phyloP scores from a whole-genome alignment of 768 basidiomycete genomes.

The Daedaleopsis nitida region DNA sequence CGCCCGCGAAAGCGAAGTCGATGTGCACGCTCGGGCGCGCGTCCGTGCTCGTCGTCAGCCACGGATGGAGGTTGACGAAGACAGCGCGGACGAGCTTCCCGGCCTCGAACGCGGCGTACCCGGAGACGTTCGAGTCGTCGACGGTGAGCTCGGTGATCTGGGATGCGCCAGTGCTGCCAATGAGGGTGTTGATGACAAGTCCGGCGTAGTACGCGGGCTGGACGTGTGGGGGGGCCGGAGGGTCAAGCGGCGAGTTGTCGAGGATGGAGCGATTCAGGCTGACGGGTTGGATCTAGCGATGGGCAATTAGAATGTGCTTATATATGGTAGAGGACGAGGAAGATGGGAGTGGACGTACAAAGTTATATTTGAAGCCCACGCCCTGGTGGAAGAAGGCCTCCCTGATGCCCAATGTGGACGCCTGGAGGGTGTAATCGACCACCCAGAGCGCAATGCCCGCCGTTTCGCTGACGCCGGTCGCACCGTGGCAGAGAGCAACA shows the following conservation, averaged over 20 bases:
- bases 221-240: slow-evolving; percentile 58
- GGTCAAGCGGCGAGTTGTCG: slow-evolving; percentile 52
- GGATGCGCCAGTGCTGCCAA: slow-evolving; percentile 46
- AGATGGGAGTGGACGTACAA: slow-evolving; percentile 37
- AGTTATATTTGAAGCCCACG: slow-evolving; percentile 70
- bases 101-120: slow-evolving; percentile 63
- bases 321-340: too few relatives aligned
- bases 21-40: slow-evolving; percentile 41
- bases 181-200: slow-evolving; percentile 59
- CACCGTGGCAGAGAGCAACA: slow-evolving; percentile 42
- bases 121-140: slow-evolving; percentile 50
- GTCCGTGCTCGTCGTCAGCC: slow-evolving; percentile 35
- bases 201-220: slow-evolving; percentile 70
- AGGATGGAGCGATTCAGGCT: slow-evolving; percentile 58
- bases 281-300: slow-evolving; percentile 59
- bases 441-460: slow-evolving; percentile 71
- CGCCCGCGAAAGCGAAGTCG: slow-evolving; percentile 37
- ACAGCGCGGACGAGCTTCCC: slow-evolving; percentile 47
- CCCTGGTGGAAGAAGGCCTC: slow-evolving; percentile 67
- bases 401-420: slow-evolving; percentile 54
- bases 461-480: slow-evolving; percentile 62
- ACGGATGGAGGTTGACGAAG: slow-evolving; percentile 62
- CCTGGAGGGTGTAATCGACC: slow-evolving; percentile 64
- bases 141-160: slow-evolving; percentile 52
- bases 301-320: too few relatives aligned